Percentiles rank a stretch among this genome's conserved stretches.
These are phyloP conservation scores for Trichoderma reesei DNA, from an alignment of 495 filamentous ascomycete species.

Conservation along the genomic window DNA sequence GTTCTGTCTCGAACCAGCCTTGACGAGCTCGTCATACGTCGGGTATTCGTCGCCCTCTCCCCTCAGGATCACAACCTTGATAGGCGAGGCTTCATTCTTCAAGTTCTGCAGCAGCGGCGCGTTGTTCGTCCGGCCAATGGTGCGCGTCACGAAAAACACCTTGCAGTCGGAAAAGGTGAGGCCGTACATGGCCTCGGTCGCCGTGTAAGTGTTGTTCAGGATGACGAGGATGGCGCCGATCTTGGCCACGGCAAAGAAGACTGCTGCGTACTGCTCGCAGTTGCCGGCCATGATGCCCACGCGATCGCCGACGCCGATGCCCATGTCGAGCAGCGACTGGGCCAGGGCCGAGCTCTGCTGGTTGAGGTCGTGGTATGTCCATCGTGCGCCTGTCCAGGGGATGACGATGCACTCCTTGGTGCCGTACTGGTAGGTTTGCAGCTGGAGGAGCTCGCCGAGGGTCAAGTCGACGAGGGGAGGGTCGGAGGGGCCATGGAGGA, in stretches of 20 bases:
- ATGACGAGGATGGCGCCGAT: conserved; percentile 62
- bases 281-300: conserved; percentile 64
- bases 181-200: conserved; percentile 51
- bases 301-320: conserved; percentile 52
- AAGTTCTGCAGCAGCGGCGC: conserved; percentile 42
- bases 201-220: conserved; percentile 63
- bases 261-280: conserved; percentile 57
- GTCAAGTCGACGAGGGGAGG: conserved; percentile 52
- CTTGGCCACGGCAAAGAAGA: conserved; percentile 57
- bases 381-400: conserved; percentile 55
- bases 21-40: conserved; percentile 43
- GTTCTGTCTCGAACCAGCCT: conserved; percentile 33
- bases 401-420: conserved; percentile 52
- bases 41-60: conserved; percentile 39
- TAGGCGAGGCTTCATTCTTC: conserved; percentile 25
- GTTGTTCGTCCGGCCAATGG: conserved; percentile 48
- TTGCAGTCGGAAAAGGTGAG: conserved; percentile 55
- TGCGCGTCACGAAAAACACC: conserved; percentile 53
- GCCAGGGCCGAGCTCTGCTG: conserved; percentile 50
- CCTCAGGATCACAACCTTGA: conserved; percentile 46
- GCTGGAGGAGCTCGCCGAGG: conserved; percentile 49
- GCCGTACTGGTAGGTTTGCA: conserved; percentile 52
- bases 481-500: conserved; percentile 51
- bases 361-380: conserved; percentile 56
- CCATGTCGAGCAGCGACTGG: conserved; percentile 46